Evolutionary conservation across 1,284 basidiomycete species (phyloP).

Genomic region (Cyathus olla): DNA sequence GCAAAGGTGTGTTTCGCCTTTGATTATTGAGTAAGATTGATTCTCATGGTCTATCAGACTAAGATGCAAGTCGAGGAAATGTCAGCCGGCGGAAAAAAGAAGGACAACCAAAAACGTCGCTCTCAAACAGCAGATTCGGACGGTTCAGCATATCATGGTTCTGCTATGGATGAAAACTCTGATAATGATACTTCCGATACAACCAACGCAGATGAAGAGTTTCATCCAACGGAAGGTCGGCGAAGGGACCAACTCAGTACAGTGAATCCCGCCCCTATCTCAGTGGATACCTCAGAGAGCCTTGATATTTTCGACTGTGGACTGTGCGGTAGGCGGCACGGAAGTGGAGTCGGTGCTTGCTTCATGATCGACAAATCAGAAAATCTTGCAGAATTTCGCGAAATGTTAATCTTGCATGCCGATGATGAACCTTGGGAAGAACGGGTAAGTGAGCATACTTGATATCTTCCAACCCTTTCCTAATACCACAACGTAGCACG

Average conservation of each 20-base stretch:
- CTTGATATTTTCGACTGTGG: constrained; percentile 54
- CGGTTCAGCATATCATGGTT: constrained; percentile 42
- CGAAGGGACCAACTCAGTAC: too few relatives aligned
- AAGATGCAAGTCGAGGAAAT: constrained; percentile 39
- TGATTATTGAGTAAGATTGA: neutral
- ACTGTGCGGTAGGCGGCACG: constrained; percentile 70
- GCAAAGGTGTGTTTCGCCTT: constrained; percentile 55
- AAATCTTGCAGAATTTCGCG: constrained; percentile 75
- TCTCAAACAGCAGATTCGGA: constrained; percentile 35
- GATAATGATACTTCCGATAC: constrained; percentile 23
- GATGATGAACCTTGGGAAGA: constrained; percentile 73
- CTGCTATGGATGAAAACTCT: constrained; percentile 30
- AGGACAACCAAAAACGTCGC: constrained; percentile 22
- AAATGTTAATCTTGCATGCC: constrained; percentile 69
- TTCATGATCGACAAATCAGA: constrained; percentile 72
- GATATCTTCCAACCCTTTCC: neutral
- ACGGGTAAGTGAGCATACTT: constrained; percentile 55
- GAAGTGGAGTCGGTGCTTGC: constrained; percentile 56
- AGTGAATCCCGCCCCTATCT: too few relatives aligned
- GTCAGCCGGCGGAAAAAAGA: constrained; percentile 21
- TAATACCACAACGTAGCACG: constrained; percentile 49
- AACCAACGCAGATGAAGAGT: constrained; percentile 30
- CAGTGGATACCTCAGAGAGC: too few relatives aligned
- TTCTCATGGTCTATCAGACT: constrained; percentile 10
- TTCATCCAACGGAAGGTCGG: constrained; percentile 9